A percentile compares a stretch with the other conserved stretches of the same genome.
Evolutionary conservation across 2,329 filamentous ascomycete species (phyloP).

Genomic region (Clarireedia homoeocarpa): DNA sequence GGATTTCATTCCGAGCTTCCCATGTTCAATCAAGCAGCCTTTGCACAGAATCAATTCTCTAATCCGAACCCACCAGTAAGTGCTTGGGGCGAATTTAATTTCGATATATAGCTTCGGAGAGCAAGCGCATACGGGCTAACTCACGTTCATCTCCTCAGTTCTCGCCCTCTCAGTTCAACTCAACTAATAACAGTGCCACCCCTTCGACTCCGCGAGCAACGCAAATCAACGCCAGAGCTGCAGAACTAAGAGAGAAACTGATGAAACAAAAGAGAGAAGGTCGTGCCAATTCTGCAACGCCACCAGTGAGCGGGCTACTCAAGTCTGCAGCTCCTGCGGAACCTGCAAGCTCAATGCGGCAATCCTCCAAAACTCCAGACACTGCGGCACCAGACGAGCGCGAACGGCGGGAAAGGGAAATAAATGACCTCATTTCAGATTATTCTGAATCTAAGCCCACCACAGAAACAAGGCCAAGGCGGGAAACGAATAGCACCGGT

Average conservation of each 20-base stretch:
- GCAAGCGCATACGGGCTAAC: constrained; percentile 14
- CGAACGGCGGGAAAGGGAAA: constrained; percentile 18
- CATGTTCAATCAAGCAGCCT: constrained; percentile 18
- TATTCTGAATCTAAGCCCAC: constrained; percentile 19
- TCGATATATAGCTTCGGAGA: neutral
- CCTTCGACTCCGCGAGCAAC: constrained; percentile 13
- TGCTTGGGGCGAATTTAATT: constrained; percentile 6
- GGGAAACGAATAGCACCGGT: constrained; percentile 5
- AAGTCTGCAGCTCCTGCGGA: constrained; percentile 9
- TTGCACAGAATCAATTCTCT: constrained; percentile 21
- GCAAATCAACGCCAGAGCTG: constrained; percentile 25
- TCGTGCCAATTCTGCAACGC: constrained; percentile 19
- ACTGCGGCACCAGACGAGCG: constrained; percentile 1
- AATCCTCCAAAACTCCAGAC: constrained; percentile 15
- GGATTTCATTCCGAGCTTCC: constrained; percentile 19
- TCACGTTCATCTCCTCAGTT: constrained; percentile 14
- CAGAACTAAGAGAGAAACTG: constrained; percentile 27
- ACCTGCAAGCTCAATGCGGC: constrained; percentile 13
- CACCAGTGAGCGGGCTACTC: constrained; percentile 12
- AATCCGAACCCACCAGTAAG: constrained; percentile 20
- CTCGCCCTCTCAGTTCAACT: constrained; percentile 16
- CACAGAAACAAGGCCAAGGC: constrained; percentile 14
- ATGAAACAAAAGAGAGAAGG: constrained; percentile 20
- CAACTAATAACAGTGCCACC: constrained; percentile 9
- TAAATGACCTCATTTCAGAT: constrained; percentile 25